Percentiles rank a stretch among this genome's conserved stretches.
Conservation (phyloP, 2,329 filamentous ascomycete species). For the Thielaviopsis populi region DNA sequence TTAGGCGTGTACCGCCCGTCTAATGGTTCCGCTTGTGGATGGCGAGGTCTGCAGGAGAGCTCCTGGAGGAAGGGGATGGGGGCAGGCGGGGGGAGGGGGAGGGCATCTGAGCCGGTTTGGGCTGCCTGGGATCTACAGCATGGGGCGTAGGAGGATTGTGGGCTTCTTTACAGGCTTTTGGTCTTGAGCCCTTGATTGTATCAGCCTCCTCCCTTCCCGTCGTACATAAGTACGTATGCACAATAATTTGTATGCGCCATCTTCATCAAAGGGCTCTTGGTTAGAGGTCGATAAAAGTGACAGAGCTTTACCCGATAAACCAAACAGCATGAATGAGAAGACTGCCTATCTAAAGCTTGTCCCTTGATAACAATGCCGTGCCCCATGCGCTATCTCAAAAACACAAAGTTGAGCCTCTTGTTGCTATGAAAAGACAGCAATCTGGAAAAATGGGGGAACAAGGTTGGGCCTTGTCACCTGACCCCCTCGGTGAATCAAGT, state of each 20-base stretch:
- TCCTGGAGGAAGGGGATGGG: neutral
- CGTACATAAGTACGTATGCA: neutral
- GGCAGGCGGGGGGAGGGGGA: neutral
- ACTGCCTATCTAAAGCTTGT: neutral
- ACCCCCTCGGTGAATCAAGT: neutral
- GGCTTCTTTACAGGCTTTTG: neutral
- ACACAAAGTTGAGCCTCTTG: neutral
- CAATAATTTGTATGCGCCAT: neutral
- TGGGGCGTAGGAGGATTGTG: neutral
- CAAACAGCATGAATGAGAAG: neutral
- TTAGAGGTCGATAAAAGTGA: neutral
- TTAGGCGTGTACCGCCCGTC: neutral
- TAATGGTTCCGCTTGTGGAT: constrained; percentile 1
- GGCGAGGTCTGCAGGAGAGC: neutral
- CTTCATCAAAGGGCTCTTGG: neutral
- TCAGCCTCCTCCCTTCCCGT: neutral
- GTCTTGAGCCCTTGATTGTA: neutral
- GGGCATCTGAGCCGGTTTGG: neutral
- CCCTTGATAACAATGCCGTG: neutral
- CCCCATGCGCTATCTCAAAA: neutral
- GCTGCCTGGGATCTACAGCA: neutral
- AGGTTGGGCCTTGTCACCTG: neutral
- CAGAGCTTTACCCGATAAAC: too few species aligned
- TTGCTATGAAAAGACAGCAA: neutral
- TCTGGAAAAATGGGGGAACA: neutral